Percentiles rank a stretch among this genome's conserved stretches.
Evolutionary conservation across 106 monocot species (phyloP).

Genomic region (Vanilla planifolia): DNA sequence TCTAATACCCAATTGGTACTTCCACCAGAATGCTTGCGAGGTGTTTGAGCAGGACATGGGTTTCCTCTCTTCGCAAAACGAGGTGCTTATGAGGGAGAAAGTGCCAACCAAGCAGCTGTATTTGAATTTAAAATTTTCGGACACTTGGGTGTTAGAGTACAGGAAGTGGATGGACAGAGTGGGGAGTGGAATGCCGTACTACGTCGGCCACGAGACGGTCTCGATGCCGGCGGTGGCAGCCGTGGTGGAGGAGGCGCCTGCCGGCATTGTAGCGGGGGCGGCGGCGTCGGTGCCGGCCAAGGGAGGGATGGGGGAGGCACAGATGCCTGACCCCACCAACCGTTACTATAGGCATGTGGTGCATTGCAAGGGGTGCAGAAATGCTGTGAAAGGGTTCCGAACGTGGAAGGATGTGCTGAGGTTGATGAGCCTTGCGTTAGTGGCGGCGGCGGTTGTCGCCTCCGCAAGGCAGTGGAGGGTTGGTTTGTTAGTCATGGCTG

Average conservation of each 20-base stretch:
- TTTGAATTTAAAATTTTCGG: slow-evolving; percentile 67
- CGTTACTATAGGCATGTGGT: slow-evolving; percentile 14
- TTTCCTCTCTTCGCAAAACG: slow-evolving; percentile 94
- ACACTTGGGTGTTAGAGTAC: slow-evolving; percentile 93
- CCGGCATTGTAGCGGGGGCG: neutral
- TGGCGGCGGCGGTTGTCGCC: slow-evolving; percentile 5
- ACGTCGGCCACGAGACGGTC: slow-evolving; percentile 70
- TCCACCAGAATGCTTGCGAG: slow-evolving; percentile 86
- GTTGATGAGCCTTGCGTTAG: neutral
- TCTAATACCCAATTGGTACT: slow-evolving; percentile 68
- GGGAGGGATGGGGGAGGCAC: slow-evolving; percentile 1
- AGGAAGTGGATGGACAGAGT: slow-evolving; percentile 95
- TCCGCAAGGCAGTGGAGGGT: slow-evolving; percentile 10
- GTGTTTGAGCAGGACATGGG: slow-evolving; percentile 99
- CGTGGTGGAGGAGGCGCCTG: slow-evolving; percentile 10
- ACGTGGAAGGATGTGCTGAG: slow-evolving; percentile 11
- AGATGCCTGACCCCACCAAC: slow-evolving; percentile 7
- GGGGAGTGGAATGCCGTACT: slow-evolving; percentile 94
- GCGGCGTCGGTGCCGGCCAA: slow-evolving; percentile 16
- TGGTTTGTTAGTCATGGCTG: neutral
- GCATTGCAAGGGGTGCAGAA: slow-evolving; percentile 20
- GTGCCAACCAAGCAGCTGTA: slow-evolving; percentile 75
- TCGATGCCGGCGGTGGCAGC: slow-evolving; percentile 16
- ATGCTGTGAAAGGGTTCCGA: neutral
- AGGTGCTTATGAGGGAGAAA: slow-evolving; percentile 69